Conservation (phyloP, 2,329 filamentous ascomycete species). For the Capronia americana region DNA sequence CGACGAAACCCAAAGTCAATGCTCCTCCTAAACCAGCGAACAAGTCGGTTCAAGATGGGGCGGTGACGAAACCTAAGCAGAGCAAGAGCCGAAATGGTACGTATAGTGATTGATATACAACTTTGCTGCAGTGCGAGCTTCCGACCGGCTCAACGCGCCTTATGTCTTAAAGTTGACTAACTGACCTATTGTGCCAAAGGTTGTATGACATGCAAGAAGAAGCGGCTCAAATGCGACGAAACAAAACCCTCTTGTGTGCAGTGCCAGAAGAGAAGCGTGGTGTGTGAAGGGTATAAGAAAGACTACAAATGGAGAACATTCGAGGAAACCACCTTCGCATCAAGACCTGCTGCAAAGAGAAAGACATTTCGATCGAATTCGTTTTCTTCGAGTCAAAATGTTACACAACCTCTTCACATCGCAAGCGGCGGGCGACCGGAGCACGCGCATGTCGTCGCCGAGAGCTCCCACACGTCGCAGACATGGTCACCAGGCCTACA, state of each 20-base stretch:
- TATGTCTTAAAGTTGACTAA: neutral
- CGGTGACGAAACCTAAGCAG: slow-evolving; percentile 68
- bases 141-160: neutral
- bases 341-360: slow-evolving; percentile 48
- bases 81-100: slow-evolving; percentile 78
- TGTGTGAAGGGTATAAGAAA: slow-evolving; percentile 75
- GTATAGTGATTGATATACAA: slow-evolving; percentile 40
- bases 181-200: slow-evolving; percentile 53
- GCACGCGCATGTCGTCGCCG: neutral
- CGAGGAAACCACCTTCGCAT: slow-evolving; percentile 64
- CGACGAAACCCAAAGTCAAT: slow-evolving; percentile 40
- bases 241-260: slow-evolving; percentile 71
- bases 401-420: slow-evolving; percentile 37
- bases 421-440: slow-evolving; percentile 11
- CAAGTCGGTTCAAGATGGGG: slow-evolving; percentile 43
- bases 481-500: slow-evolving; percentile 37
- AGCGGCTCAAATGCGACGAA: slow-evolving; percentile 76
- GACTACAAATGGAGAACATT: slow-evolving; percentile 78
- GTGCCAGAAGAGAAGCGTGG: slow-evolving; percentile 68
- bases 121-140: neutral
- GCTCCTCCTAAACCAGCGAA: slow-evolving; percentile 41
- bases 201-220: slow-evolving; percentile 75
- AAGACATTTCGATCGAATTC: slow-evolving; percentile 44
- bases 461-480: slow-evolving; percentile 19
- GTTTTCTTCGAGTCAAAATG: slow-evolving; percentile 43